phyloP scores from a whole-genome alignment of 345 rosid genomes.

The Ailanthus altissimus region DNA sequence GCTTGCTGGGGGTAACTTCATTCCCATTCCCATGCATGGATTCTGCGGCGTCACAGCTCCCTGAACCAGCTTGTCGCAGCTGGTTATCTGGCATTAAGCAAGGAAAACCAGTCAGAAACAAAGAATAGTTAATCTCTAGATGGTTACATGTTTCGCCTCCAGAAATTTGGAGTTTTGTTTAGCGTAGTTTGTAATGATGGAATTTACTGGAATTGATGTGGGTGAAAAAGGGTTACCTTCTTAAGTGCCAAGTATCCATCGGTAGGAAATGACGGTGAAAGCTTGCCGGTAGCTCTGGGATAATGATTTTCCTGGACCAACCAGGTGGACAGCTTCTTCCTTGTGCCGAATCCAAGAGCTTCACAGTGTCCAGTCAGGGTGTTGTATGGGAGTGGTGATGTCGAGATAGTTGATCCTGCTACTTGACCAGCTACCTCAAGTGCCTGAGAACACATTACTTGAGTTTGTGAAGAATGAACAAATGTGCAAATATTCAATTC shows the following conservation, averaged over 20 bases:
- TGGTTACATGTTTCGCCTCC: neutral
- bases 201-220: neutral
- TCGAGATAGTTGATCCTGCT: slow-evolving; percentile 72
- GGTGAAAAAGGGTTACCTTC: slow-evolving; percentile 40
- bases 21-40: slow-evolving; percentile 54
- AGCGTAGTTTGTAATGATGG: neutral
- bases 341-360: slow-evolving; percentile 72
- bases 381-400: slow-evolving; percentile 85
- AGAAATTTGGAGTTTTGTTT: neutral
- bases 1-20: slow-evolving; percentile 91
- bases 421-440: slow-evolving; percentile 97
- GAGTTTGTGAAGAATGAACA: neutral
- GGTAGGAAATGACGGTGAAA: slow-evolving; percentile 27
- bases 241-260: slow-evolving; percentile 36
- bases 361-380: slow-evolving; percentile 84
- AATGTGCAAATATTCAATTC: neutral
- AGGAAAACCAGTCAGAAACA: neutral
- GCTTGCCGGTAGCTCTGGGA: slow-evolving; percentile 25
- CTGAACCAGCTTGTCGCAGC: neutral
- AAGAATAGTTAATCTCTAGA: neutral
- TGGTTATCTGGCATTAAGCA: slow-evolving; percentile 28
- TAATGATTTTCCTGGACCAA: slow-evolving; percentile 62
- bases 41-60: slow-evolving; percentile 37
- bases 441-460: slow-evolving; percentile 51
- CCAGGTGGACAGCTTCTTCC: slow-evolving; percentile 94